Conservation (phyloP, 805 yeast species). For the Hyphopichia homilentoma region DNA sequence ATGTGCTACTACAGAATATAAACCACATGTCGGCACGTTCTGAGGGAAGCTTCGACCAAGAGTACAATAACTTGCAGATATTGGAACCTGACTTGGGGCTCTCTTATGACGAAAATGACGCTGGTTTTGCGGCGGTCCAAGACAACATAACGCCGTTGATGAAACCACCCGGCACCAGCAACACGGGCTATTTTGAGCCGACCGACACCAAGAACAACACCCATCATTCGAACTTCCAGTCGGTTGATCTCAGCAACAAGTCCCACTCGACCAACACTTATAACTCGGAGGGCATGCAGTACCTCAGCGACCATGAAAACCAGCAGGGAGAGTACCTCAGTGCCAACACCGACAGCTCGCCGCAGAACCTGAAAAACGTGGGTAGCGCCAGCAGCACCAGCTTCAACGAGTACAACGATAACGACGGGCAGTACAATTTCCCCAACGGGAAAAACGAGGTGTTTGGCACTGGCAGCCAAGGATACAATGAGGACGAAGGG, state of each 20-base stretch:
- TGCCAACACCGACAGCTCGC: conserved; percentile 1
- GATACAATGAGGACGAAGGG: neutral
- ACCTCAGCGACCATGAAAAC: conserved; percentile 1
- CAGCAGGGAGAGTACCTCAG: neutral
- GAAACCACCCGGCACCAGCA: conserved; percentile 25
- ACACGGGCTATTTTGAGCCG: conserved; percentile 15
- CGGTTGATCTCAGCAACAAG: too few relatives aligned
- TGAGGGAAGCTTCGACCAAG: conserved; percentile 12
- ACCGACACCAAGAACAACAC: conserved; percentile 6
- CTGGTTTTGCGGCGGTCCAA: conserved; percentile 4
- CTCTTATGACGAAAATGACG: conserved; percentile 6
- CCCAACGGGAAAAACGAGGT: too few relatives aligned
- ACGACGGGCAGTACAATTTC: neutral
- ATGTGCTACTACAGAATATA: conserved; percentile 7
- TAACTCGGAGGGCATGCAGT: conserved; percentile 1
- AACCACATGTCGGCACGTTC: conserved; percentile 14
- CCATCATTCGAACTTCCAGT: conserved; percentile 7
- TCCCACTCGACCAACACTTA: neutral
- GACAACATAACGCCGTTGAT: conserved; percentile 26
- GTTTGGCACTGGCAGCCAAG: too few relatives aligned
- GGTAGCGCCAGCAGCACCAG: neutral
- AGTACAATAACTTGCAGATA: conserved; percentile 9
- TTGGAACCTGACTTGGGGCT: conserved; percentile 14
- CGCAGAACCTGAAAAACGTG: conserved; percentile 1
- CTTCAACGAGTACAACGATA: neutral